These are phyloP conservation scores for Lachancea quebecensis DNA, from an alignment of 805 yeast genomes.

Conservation along the genomic window DNA sequence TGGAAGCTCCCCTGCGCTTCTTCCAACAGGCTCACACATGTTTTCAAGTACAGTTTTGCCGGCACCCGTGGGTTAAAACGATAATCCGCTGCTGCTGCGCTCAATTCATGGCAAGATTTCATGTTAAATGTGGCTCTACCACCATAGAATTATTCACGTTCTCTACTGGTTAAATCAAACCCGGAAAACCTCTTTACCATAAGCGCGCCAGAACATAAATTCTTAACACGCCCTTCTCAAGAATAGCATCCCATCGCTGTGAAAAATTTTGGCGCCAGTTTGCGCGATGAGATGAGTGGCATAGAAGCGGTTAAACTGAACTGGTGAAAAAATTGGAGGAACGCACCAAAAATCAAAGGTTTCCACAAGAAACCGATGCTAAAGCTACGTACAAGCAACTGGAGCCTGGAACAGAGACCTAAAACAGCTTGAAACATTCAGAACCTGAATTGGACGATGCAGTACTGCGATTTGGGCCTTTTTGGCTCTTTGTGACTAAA, in stretches of 20 bases:
- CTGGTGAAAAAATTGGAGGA: background rate
- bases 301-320: too few relatives aligned
- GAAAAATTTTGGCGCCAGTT: constrained; percentile 5
- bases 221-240: background rate
- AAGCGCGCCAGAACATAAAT: background rate
- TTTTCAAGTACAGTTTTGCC: constrained; percentile 47
- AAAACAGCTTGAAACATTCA: too few relatives aligned
- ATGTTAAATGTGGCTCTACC: background rate
- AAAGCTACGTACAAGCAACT: too few relatives aligned
- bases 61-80: constrained; percentile 47
- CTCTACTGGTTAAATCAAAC: background rate
- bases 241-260: background rate
- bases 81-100: constrained; percentile 45
- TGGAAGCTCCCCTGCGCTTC: constrained; percentile 34
- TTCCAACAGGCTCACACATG: constrained; percentile 40
- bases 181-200: background rate
- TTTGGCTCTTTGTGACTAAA: too few relatives aligned
- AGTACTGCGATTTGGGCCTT: too few relatives aligned
- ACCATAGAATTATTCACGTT: background rate
- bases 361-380: too few relatives aligned
- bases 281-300: constrained; percentile 2
- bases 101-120: constrained; percentile 16
- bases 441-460: too few relatives aligned
- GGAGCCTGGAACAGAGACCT: too few relatives aligned
- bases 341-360: too few relatives aligned